Percentiles rank a stretch among this genome's conserved stretches.
These are phyloP conservation scores for Straminergon stramineum DNA, from an alignment of 225 moss, liverwort and hornwort genomes.

Conservation along the genomic window DNA sequence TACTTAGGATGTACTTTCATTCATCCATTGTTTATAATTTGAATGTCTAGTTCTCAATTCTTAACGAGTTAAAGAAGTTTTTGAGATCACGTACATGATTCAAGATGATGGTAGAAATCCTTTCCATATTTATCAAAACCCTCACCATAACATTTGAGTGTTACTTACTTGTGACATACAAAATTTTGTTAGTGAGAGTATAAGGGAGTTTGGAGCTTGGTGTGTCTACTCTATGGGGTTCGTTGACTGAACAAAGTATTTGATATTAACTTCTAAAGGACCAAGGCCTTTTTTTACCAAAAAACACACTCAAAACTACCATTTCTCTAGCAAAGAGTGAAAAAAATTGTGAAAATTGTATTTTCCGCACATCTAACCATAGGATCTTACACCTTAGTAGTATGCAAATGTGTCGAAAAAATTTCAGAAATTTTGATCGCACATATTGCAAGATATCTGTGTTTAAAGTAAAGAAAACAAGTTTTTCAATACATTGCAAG, in stretches of 20 bases:
- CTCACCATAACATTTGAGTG: neutral
- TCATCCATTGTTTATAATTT: neutral
- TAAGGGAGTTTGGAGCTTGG: neutral
- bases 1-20: accelerated
- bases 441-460: too few relatives aligned
- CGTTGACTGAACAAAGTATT: neutral
- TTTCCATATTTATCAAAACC: neutral
- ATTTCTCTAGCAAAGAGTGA: too few relatives aligned
- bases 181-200: neutral
- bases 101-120: neutral
- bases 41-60: neutral
- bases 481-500: too few relatives aligned
- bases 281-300: too few relatives aligned
- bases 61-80: neutral
- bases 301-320: too few relatives aligned
- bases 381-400: too few relatives aligned
- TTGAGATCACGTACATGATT: neutral
- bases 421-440: too few relatives aligned
- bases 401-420: too few relatives aligned
- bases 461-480: too few relatives aligned
- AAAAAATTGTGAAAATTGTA: too few relatives aligned
- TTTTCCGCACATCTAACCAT: too few relatives aligned
- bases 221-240: neutral
- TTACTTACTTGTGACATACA: neutral
- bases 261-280: too few relatives aligned